Evolutionary conservation across 805 yeast species (phyloP), one percentile per base, ranked within the genome.

Genomic region (Ogataea chonburiensis): DNA sequence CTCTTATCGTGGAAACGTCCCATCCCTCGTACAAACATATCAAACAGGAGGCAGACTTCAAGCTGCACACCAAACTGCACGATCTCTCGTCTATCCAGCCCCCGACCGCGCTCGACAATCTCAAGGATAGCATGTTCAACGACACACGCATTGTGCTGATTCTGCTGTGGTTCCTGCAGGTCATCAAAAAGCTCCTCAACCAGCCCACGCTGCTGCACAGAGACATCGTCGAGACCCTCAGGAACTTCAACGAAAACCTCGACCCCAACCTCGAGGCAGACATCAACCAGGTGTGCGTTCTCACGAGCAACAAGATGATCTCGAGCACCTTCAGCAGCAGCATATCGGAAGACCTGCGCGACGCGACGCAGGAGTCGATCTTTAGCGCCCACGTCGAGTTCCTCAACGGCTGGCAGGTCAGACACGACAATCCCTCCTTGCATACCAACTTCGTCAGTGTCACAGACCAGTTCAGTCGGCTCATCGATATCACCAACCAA

Each of bases 391-490:
- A 52, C 17, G 48, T 58, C 7, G 63, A 58, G 41, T 54, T 58
- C 28, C 42, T 60, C n/a, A 55, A 52, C 34, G 62, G 64, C 3
- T 60, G 64, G 65, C 54, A 58, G 34, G 20, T 56, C 15, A 37
- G 57, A 14, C 58, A 56, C 39, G 62, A 58, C 28, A 53, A 55
- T 25, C 52, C 54, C 9, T 30, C 45, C 1, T 27, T 38, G 34
- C 57, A 58, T 32, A 46, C 53, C 8, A 61, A 59, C 38, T 46
- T 55, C n/a, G 33, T 61, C 9, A 50, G 50, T 15, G 26, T 58
- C 15, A 43, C 58, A 1, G 50, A 50, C 34, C 42, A 43, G 23
- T 37, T 47, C 15, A 46, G 47, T 24, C 31, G 43, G 4, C 29
- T 61, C 11, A 43, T 44, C 12, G 65, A 61, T 39, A 17, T 42